phyloP scores from a whole-genome alignment of 2,329 filamentous ascomycete genomes.

The Incumbomyces delicatus region DNA sequence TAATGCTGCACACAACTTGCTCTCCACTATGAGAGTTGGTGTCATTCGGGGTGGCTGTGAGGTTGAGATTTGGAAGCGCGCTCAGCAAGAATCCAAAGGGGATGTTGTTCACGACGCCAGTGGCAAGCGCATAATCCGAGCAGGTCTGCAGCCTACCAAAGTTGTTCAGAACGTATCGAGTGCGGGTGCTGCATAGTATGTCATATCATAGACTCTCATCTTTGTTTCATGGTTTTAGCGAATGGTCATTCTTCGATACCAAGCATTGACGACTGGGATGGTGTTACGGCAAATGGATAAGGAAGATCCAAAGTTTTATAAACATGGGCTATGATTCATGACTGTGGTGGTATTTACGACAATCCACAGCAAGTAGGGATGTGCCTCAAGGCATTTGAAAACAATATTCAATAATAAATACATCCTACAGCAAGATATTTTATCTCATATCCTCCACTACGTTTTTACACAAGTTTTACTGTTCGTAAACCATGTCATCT shows the following conservation, averaged over 20 bases:
- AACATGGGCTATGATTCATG: no score
- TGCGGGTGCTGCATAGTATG: slow-evolving; percentile 64
- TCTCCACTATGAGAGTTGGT: slow-evolving; percentile 80
- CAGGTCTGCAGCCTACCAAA: slow-evolving; percentile 77
- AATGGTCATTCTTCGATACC: neutral
- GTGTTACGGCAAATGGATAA: neutral
- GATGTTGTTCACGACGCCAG: slow-evolving; percentile 71
- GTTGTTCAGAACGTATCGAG: slow-evolving; percentile 68
- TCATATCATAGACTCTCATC: neutral
- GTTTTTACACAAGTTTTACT: no score
- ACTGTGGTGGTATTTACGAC: no score
- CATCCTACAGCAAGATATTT: no score
- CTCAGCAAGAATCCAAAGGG: slow-evolving; percentile 61
- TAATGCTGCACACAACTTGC: slow-evolving; percentile 79
- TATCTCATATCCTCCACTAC: no score
- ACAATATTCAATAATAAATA: no score
- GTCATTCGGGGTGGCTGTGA: slow-evolving; percentile 79
- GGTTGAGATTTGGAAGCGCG: slow-evolving; percentile 87
- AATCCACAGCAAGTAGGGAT: no score
- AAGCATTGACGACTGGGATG: neutral
- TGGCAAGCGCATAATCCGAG: slow-evolving; percentile 74
- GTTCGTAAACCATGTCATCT: no score
- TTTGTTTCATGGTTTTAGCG: neutral
- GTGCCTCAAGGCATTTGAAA: no score
- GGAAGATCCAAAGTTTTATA: no score